phyloP scores from a whole-genome alignment of 108 stramenopile genomes.

The Aurantiochytrium sp. region DNA sequence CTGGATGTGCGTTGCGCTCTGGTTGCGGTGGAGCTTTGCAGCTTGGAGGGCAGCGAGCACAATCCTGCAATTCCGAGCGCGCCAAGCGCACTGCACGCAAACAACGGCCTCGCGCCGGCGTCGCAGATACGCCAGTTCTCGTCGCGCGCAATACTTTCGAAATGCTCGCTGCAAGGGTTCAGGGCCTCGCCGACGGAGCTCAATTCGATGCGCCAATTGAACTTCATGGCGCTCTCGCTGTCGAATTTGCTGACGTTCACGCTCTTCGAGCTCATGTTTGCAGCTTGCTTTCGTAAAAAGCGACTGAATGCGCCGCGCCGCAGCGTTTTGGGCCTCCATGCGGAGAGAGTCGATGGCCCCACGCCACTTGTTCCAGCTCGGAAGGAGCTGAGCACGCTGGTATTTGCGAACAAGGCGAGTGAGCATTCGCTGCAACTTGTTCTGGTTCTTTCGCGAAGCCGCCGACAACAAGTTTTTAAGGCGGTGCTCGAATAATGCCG shows the following conservation, averaged over 20 bases:
- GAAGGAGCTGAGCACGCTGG: not conserved
- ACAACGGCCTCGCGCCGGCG: not conserved
- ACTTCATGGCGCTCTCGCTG: not conserved
- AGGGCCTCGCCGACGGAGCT: not conserved
- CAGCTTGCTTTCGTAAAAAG: not conserved
- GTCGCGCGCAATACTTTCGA: not conserved
- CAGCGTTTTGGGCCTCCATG: not conserved
- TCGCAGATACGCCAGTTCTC: not conserved
- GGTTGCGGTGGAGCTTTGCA: not conserved
- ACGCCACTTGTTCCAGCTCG: not conserved
- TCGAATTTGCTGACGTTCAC: not conserved
- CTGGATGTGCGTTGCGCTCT: not conserved
- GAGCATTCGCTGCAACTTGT: not conserved
- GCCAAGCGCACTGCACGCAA: not conserved
- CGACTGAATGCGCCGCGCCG: not conserved
- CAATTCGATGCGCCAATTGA: not conserved
- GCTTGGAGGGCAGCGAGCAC: not conserved
- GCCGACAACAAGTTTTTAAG: not conserved
- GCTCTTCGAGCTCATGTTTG: not conserved
- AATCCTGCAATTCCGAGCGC: not conserved
- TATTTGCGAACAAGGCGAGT: not conserved
- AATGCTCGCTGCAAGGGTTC: not conserved
- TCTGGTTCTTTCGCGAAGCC: not conserved
- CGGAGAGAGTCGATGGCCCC: not conserved
- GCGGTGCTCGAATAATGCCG: not conserved